Conservation (phyloP, 139 green algal genomes). For the Eudorina sp. region DNA sequence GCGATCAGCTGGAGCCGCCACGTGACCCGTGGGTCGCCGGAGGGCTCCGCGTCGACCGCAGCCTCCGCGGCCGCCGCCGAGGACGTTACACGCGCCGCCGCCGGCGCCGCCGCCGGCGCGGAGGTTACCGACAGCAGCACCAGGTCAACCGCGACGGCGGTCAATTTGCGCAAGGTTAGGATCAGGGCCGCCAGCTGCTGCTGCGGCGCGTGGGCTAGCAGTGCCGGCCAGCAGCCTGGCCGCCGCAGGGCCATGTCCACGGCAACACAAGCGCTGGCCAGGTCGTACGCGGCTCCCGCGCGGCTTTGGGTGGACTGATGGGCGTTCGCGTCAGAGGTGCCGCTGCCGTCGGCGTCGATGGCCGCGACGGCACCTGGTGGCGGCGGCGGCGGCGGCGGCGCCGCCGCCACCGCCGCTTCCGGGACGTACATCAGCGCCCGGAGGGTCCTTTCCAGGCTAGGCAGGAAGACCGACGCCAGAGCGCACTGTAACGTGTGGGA, state of each 20-base stretch:
- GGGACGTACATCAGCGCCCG: neutral
- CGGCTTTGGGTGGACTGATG: no score
- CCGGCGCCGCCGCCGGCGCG: neutral
- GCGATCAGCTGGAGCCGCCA: conserved; percentile 2
- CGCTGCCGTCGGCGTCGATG: no score
- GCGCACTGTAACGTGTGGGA: neutral
- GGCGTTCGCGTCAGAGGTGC: no score
- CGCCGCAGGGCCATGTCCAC: neutral
- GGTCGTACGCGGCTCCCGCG: neutral
- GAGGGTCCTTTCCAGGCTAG: neutral
- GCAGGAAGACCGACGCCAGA: neutral
- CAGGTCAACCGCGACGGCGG: neutral
- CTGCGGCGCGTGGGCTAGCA: neutral
- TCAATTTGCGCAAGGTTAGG: neutral
- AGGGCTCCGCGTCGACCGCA: neutral
- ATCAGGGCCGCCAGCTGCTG: neutral
- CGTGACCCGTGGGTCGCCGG: neutral
- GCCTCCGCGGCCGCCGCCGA: neutral
- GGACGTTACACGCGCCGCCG: neutral
- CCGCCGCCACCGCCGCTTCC: neutral
- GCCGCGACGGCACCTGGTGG: no score
- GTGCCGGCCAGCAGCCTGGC: neutral
- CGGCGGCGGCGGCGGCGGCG: neutral
- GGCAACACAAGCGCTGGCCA: conserved; percentile 3
- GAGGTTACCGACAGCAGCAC: neutral